These are phyloP conservation scores for Saccharum spontaneum DNA, from an alignment of 176 grass and related monocot genomes.

Conservation along the genomic window DNA sequence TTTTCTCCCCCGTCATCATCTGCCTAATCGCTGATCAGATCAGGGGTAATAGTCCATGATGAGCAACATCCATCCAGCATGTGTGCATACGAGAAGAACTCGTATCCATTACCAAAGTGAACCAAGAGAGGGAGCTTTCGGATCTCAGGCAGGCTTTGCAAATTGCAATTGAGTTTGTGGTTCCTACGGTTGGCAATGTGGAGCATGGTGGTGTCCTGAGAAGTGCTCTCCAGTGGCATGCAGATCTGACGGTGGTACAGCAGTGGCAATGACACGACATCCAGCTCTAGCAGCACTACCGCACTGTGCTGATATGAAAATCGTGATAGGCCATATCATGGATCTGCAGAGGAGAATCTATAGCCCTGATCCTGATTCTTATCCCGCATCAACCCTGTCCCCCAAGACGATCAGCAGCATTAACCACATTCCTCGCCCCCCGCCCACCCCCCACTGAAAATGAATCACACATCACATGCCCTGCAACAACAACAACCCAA, in stretches of 20 bases:
- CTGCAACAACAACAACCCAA: slow-evolving; percentile 32
- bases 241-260: background rate
- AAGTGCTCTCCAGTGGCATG: background rate
- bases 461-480: slow-evolving; percentile 20
- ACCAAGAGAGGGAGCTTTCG: no score
- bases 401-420: slow-evolving; percentile 24
- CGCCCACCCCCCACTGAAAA: background rate
- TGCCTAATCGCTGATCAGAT: background rate
- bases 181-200: background rate
- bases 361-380: background rate
- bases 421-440: background rate
- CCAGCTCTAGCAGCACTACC: no score
- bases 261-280: background rate
- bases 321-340: background rate
- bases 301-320: background rate
- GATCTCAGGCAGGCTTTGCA: background rate
- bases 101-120: background rate
- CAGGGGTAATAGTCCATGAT: slow-evolving; percentile 11
- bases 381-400: slow-evolving; percentile 27
- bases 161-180: background rate
- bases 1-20: slow-evolving; percentile 19
- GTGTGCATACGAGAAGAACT: background rate
- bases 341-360: slow-evolving; percentile 5
- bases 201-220: no score
- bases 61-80: background rate